Evolutionary conservation across 345 rosid genomes (phyloP).

Genomic region (Syzygium grande): DNA sequence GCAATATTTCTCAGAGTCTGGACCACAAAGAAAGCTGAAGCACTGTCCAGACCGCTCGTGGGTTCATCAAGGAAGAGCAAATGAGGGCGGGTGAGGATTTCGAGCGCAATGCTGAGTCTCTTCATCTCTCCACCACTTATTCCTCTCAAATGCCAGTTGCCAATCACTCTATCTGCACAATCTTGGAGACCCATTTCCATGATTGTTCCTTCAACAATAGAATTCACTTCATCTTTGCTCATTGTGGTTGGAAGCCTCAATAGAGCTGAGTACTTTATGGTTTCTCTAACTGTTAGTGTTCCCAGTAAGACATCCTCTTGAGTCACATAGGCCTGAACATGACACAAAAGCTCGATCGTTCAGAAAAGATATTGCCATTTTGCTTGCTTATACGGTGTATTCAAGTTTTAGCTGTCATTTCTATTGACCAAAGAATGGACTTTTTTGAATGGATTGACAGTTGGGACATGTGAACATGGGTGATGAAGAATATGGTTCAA

Average conservation of each 20-base stretch:
- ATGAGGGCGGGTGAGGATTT: conserved; percentile 56
- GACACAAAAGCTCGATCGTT: background rate
- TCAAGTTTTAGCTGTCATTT: background rate
- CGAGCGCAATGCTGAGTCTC: conserved; percentile 61
- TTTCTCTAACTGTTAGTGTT: conserved; percentile 66
- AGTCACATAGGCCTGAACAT: conserved; percentile 66
- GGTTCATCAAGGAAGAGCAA: conserved; percentile 70
- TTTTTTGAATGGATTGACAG: background rate
- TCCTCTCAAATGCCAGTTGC: conserved; percentile 76
- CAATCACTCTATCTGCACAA: conserved; percentile 45
- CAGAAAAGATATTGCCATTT: background rate
- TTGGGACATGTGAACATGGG: background rate
- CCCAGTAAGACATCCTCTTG: conserved; percentile 63
- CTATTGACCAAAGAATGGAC: background rate
- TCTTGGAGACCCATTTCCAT: conserved; percentile 67
- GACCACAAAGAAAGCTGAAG: conserved; percentile 60
- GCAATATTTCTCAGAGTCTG: conserved; percentile 56
- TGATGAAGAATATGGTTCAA: background rate
- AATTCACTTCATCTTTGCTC: conserved; percentile 33
- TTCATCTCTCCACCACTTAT: conserved; percentile 81
- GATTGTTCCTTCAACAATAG: conserved; percentile 45
- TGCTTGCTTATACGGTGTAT: background rate
- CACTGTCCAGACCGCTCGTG: conserved; percentile 74
- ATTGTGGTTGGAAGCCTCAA: conserved; percentile 48
- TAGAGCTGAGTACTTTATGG: conserved; percentile 53